phyloP scores from a whole-genome alignment of 108 stramenopile species.

The Conticribra weissflogii region DNA sequence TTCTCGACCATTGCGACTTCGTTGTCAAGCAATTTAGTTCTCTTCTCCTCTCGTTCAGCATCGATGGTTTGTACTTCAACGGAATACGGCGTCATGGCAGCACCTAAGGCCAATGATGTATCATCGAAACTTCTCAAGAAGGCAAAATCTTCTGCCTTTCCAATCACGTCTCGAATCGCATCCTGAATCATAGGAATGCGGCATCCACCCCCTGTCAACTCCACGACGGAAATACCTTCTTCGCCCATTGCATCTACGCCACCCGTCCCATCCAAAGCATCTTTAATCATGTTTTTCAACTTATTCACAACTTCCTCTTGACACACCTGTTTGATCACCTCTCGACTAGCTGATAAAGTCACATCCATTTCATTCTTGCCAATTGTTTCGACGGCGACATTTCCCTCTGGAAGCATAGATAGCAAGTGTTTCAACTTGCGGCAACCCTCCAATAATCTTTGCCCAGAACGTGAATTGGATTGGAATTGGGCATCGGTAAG shows the following conservation, averaged over 20 bases:
- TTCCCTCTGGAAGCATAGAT: constrained; percentile 49
- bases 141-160: constrained; percentile 26
- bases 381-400: constrained; percentile 55
- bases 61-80: background rate
- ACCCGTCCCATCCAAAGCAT: constrained; percentile 30
- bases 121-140: constrained; percentile 61
- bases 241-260: background rate
- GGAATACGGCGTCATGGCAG: constrained; percentile 3
- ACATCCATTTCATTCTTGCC: constrained; percentile 49
- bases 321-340: constrained; percentile 39
- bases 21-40: constrained; percentile 20
- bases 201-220: constrained; percentile 60
- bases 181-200: constrained; percentile 64
- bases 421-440: constrained; percentile 58
- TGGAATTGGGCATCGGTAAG: constrained; percentile 15
- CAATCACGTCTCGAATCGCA: constrained; percentile 26
- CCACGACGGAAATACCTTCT: constrained; percentile 25
- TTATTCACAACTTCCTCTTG: constrained; percentile 7
- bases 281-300: constrained; percentile 35
- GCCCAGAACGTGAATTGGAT: constrained; percentile 46
- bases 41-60: constrained; percentile 11
- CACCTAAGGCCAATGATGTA: constrained; percentile 61
- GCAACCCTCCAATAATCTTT: constrained; percentile 54
- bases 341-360: constrained; percentile 33
- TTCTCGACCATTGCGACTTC: constrained; percentile 42